Evolutionary conservation across 225 moss, liverwort and hornwort species (phyloP), one percentile per base, ranked within the genome.

Genomic region (Straminergon stramineum): DNA sequence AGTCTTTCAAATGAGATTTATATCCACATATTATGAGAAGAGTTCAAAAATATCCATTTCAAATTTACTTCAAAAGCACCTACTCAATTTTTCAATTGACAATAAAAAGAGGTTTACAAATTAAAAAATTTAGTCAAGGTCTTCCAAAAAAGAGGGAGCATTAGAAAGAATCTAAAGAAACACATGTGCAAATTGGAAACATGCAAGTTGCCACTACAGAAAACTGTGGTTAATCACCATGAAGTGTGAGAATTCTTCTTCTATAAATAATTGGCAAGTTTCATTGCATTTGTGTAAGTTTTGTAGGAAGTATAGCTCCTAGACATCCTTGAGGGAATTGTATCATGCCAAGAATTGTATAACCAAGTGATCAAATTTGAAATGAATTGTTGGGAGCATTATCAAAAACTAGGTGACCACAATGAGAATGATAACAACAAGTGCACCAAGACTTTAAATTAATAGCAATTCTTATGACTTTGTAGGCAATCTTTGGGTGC

Each of bases 71-170:
- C 1, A 18, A 1, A 31, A 1, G 4, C 18, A 48, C 2, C 19
- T 51, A 51, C 4, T 75, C 4, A 31, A 19, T 4, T 31, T 51
- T 75, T 13, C 30, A 75, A 75, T 1, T 51, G 6, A 28, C 17
- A 74, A 17, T 15, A 6, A 43, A 27, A 73, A 73, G 5, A 26
- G 2, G 17, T 73, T 41, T 1, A 6, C 9, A 39, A 23, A 7
- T 15, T 15, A 5, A 41, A 26, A 20, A 5, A 48, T 48, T 14
- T 28, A 45, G 28, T 10, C 1, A 5, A 74, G 6, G 3, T 17
- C 1, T 48, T 48, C 6, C 28, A 10, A 45, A 18, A 30, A 2
- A 48, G 3, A 45, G 10, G 1, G 0, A 0, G 0, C 4, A 10
- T 28, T 18, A 2, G 11, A 19, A 31, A 51, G 0, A 75, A 48